Base-by-base conservation (phyloP, 805 yeast genomes). In the Suhomyces faveliae region DNA sequence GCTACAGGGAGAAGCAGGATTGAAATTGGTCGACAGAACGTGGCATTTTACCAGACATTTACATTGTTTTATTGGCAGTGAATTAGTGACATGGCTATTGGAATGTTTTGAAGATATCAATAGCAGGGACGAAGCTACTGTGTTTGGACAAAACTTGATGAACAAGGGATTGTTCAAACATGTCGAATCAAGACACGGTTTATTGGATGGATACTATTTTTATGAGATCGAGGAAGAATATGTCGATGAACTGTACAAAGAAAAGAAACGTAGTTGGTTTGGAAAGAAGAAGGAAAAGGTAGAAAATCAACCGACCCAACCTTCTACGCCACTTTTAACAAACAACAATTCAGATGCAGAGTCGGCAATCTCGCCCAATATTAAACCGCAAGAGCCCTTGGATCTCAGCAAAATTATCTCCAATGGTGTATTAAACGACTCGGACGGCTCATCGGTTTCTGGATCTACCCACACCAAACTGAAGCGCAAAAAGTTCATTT, bases 171-270 rank as follows among this genome's bases (percentile, higher is more conserved):
- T 92, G 12, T 81, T 92, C 61, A 72, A 65, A n/a, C 98, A 92
- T 59, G 97, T 89, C 17, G 89, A 87, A 51, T 74, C 80, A 40
- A 77, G 92, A 27, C 97, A 92, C 61, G 81, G 86, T 2, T 89
- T 94, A 56, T 67, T 90, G 45, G 96, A 92, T 67, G 99, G 99
- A 0, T 91, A 94, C 59, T 92, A 90, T 62, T 92, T 92, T 64
- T 92, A 92, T 60, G 84, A 81, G 56, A 64, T 91, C 44, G 76
- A 74, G 17, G 78, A 79, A 0, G 85, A 84, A 24, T 86, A 75
- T 52, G 64, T 71, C 10, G 69, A 71, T 35, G 64, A 60, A 37
- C 51, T 66, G 22, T 59, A 61, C 40, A 59, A 51, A 23, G 55
- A 51, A 30, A 59, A 52, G 47, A 53, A 55, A 19, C 42, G 55